Conservation (phyloP, 805 yeast species). For the Barnettozyma sp. region DNA sequence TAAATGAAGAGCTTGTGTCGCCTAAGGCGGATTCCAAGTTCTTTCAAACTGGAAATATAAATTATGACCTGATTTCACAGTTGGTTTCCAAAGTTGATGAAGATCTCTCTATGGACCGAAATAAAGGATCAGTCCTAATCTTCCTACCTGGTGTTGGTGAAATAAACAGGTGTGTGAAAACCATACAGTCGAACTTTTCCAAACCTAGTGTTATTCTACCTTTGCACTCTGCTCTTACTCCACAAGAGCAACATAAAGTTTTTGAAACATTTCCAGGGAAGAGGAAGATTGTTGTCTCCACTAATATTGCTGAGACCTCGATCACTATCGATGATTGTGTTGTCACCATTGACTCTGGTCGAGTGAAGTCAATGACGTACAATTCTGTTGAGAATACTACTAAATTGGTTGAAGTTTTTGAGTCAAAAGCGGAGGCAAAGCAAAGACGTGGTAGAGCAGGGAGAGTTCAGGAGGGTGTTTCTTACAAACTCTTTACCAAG, state of each 20-base stretch:
- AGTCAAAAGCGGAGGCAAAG: slow-evolving; percentile 79
- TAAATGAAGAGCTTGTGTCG: slow-evolving; percentile 35
- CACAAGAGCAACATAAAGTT: slow-evolving; percentile 75
- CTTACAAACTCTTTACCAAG: slow-evolving; percentile 72
- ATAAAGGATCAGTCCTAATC: slow-evolving; percentile 69
- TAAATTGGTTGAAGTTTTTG: slow-evolving; percentile 72
- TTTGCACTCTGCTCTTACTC: slow-evolving; percentile 79
- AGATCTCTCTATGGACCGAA: slow-evolving; percentile 34
- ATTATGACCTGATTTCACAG: slow-evolving; percentile 62
- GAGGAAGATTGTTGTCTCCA: slow-evolving; percentile 80
- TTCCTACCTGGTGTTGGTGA: slow-evolving; percentile 91
- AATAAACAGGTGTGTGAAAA: slow-evolving; percentile 58
- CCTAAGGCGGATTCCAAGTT: slow-evolving; percentile 63
- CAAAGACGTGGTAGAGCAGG: slow-evolving; percentile 99
- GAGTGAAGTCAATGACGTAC: slow-evolving; percentile 71
- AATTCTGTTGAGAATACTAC: slow-evolving; percentile 65
- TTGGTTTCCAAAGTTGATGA: slow-evolving; percentile 48
- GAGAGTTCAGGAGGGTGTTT: slow-evolving; percentile 76
- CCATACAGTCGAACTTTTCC: slow-evolving; percentile 25
- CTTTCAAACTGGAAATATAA: slow-evolving; percentile 60
- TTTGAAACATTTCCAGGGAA: slow-evolving; percentile 51
- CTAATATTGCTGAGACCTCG: slow-evolving; percentile 96
- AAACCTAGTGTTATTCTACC: slow-evolving; percentile 48
- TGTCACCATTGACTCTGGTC: slow-evolving; percentile 82
- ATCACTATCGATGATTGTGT: slow-evolving; percentile 95